Evolutionary conservation across 108 stramenopile genomes (phyloP), one percentile per base, ranked within the genome.

Genomic region (Cylindrotheca fusiformis): DNA sequence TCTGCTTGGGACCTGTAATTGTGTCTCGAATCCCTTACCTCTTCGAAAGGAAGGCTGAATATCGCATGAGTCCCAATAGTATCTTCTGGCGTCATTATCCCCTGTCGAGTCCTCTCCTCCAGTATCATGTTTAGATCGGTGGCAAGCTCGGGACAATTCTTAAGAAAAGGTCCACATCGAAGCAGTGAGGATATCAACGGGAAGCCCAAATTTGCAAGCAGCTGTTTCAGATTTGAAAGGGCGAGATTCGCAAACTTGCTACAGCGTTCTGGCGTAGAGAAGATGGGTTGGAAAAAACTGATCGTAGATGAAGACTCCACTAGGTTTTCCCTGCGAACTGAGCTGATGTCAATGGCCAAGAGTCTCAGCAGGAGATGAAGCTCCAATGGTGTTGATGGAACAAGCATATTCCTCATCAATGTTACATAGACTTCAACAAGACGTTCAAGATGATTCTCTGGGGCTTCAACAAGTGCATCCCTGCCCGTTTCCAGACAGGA

Each of bases 1-100:
- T 82, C 72, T 60, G 77, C 76, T 8, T 53, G 53, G 6, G 83
- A 72, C 25, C 68, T 71, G 60, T 74, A 93, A 49, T 87, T 84
- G 61, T 93, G 86, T 29, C 86, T 69, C 5, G 84, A 87, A 78
- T 93, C 92, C 18, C 85, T 68, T 19, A 75, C 69, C 27, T 74
- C 55, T 59, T 90, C 77, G 73, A 93, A 93, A 1, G 88, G 87
- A 28, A 88, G 41, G 20, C 79, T 84, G 19, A 93, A 73, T 28
- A 88, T 76, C 0, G 92, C 79, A 70, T 66, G 67, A 8, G 60
- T 58, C 21, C 63, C 58, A 8, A 60, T 63, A 10, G 68, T 29
- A 10, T 50, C 52, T 31, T 72, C 60, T 14, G 44, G 32, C 3
- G 32, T 6, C 32, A 45, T 19, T 3, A 55, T 22, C n/a, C 57